phyloP scores from a whole-genome alignment of 2,329 filamentous ascomycete species.

The Decorospora gaudefroyi region DNA sequence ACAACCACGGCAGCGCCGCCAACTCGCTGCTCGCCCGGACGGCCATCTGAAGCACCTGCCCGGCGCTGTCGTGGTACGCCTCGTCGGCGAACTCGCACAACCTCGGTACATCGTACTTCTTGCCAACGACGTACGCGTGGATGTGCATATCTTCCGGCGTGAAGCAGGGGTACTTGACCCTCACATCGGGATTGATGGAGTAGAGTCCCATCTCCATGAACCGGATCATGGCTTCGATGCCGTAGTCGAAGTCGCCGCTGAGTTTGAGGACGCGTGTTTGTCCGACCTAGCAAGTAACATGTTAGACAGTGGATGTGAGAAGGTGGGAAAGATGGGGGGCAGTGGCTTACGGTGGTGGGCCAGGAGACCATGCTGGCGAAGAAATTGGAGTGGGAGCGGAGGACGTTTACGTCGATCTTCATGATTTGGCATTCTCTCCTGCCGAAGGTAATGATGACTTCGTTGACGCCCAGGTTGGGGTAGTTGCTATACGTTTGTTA shows the following conservation, averaged over 20 bases:
- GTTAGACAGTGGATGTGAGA: neutral
- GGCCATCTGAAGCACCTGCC: slow-evolving; percentile 12
- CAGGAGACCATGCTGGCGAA: slow-evolving; percentile 20
- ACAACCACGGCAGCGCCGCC: neutral
- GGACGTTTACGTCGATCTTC: slow-evolving; percentile 21
- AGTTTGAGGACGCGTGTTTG: slow-evolving; percentile 23
- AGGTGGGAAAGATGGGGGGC: no score
- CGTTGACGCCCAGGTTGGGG: slow-evolving; percentile 13
- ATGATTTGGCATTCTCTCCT: slow-evolving; percentile 19
- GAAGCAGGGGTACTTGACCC: slow-evolving; percentile 16
- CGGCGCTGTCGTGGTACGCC: slow-evolving; percentile 19
- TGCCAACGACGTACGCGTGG: slow-evolving; percentile 29
- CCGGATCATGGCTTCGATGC: slow-evolving; percentile 22
- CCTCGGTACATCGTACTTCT: slow-evolving; percentile 25
- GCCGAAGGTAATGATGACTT: slow-evolving; percentile 25
- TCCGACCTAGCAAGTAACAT: neutral
- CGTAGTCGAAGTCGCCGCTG: slow-evolving; percentile 29
- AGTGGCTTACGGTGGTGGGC: slow-evolving; percentile 13
- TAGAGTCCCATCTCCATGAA: slow-evolving; percentile 30
- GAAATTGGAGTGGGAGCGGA: slow-evolving; percentile 22
- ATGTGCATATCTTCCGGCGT: slow-evolving; percentile 33
- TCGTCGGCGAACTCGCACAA: slow-evolving; percentile 17
- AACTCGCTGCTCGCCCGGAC: neutral
- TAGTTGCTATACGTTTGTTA: slow-evolving; percentile 15
- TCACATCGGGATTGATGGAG: slow-evolving; percentile 15